A percentile compares a stretch with the other conserved stretches of the same genome.
Evolutionary conservation across 306 rosid genomes (phyloP).

Genomic region (Potentilla sterilis): DNA sequence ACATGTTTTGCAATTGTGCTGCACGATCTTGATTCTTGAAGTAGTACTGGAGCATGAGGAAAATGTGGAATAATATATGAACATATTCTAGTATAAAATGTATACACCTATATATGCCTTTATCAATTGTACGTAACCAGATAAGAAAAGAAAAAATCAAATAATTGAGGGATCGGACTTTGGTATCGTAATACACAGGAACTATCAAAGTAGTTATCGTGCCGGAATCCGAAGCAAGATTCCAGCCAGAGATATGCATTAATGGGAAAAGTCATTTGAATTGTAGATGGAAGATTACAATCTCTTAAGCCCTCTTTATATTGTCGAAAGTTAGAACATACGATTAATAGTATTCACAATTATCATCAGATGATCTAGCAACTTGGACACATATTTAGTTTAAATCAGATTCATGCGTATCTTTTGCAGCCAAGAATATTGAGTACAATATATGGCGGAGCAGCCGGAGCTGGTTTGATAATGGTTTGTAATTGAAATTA

Average conservation of each 20-base stretch:
- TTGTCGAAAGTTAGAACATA: background rate
- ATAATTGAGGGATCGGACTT: background rate
- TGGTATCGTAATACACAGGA: background rate
- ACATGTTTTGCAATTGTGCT: background rate
- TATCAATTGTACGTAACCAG: background rate
- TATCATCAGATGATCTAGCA: background rate
- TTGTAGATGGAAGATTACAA: slow-evolving; percentile 2
- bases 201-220: background rate
- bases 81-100: background rate
- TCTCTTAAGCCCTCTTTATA: background rate
- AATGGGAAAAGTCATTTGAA: background rate
- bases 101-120: background rate
- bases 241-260: background rate
- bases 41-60: background rate
- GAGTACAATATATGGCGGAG: background rate
- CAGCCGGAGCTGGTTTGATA: background rate
- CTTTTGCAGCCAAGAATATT: background rate
- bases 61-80: background rate
- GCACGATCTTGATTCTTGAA: background rate
- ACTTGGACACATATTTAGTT: background rate
- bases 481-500: background rate
- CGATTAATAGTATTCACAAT: too few species aligned
- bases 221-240: background rate
- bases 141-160: background rate
- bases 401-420: background rate